Base-by-base conservation (phyloP, 306 rosid species). In the Prinsepia uniflora region DNA sequence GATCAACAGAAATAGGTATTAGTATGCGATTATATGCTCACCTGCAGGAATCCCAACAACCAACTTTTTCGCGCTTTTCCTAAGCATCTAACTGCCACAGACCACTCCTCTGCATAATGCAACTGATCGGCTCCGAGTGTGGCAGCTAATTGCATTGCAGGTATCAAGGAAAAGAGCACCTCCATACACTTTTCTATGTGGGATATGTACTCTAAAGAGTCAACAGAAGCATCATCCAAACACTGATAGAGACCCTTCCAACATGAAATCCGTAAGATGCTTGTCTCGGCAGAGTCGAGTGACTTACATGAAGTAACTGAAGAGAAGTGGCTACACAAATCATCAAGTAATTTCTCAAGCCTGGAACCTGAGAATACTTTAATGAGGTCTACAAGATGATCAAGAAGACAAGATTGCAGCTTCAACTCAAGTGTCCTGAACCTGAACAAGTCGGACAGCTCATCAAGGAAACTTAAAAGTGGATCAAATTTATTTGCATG, bases 181-280 rank as follows among this genome's bases (percentile, higher is more conserved):
- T 86, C 92, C 96, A 90, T 82, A 80, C 93, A 86, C 72, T 79
- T 87, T 85, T 89, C 96, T 70, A 86, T 72, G 66, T 75, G 84
- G 69, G 82, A 80, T 74, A 84, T 80, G 85, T 81, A 72, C 75
- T 77, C 86, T 43, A 85, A 78, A 57, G 89, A 81, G 71, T 84
- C 87, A 19, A 84, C 71, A 41, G 94, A 84, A 72, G 83, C 96
- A 57, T 86, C 96, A 58, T 89, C 87, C 49, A 94, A 81, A 80
- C 92, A 88, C 73, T 82, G 80, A 70, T 47, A 76, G 67, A 94
- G 86, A 75, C 97, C 98, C 82, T 94, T 94, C 98, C 98, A 94
- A 82, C 90, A 90, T 41, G 97, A 86, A 70, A 73, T 76, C 24
- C 85, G 42, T 30, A 94, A 75, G 75, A 84, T 72, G 62, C 77